A percentile compares a stretch with the other conserved stretches of the same genome.
phyloP scores from a whole-genome alignment of 495 filamentous ascomycete species.

The Aspergillus kassunensis region DNA sequence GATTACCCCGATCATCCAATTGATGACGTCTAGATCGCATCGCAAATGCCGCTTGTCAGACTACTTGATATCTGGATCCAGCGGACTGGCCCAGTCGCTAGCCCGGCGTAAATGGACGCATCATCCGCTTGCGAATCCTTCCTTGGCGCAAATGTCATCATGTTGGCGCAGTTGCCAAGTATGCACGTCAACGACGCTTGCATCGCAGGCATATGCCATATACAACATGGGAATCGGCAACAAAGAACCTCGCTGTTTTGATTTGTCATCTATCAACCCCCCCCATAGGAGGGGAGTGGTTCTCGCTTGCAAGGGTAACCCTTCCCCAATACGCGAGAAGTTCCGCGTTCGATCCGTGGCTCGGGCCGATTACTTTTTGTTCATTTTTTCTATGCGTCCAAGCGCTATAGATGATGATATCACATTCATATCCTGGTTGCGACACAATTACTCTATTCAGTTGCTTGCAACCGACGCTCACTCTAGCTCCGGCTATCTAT shows the following conservation, averaged over 20 bases:
- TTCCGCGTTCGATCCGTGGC: slow-evolving; percentile 42
- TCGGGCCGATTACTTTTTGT: slow-evolving; percentile 23
- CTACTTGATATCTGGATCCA: not conserved
- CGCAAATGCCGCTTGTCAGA: too few relatives aligned
- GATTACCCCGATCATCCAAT: not conserved
- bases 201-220: not conserved
- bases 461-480: too few relatives aligned
- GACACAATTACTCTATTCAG: too few relatives aligned
- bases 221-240: not conserved
- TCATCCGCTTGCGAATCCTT: slow-evolving; percentile 15
- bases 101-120: not conserved
- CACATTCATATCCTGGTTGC: too few relatives aligned
- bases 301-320: slow-evolving; percentile 38
- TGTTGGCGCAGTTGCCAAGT: slow-evolving; percentile 14
- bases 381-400: not conserved
- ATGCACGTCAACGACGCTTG: slow-evolving; percentile 14
- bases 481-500: too few relatives aligned
- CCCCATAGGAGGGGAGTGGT: slow-evolving; percentile 28
- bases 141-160: slow-evolving; percentile 28
- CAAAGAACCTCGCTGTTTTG: not conserved
- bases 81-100: too few relatives aligned
- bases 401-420: too few relatives aligned
- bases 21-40: too few relatives aligned
- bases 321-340: slow-evolving; percentile 33
- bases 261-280: slow-evolving; percentile 12